Percentiles rank a stretch among this genome's conserved stretches.
These are phyloP conservation scores for Corylus avellana DNA, from an alignment of 306 rosid genomes.

Conservation along the genomic window DNA sequence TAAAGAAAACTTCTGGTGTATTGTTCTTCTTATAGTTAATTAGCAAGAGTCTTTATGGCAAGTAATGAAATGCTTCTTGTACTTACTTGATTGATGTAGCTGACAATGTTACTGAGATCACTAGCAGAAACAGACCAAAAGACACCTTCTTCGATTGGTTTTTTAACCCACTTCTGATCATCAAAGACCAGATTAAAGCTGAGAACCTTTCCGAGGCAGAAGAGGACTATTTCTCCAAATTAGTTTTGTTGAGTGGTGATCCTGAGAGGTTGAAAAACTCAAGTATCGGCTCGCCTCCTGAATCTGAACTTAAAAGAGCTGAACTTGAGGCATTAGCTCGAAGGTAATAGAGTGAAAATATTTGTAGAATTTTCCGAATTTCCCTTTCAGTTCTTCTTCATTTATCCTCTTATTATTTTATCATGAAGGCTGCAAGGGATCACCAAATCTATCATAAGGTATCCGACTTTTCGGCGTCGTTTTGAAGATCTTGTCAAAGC, in stretches of 20 bases:
- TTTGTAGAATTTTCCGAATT: background rate
- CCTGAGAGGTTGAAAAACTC: constrained; percentile 56
- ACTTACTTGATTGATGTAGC: constrained; percentile 42
- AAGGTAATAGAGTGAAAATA: constrained; percentile 50
- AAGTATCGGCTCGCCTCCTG: constrained; percentile 57
- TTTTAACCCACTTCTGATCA: constrained; percentile 76
- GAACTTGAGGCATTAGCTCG: constrained; percentile 89
- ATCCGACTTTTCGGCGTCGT: constrained; percentile 78
- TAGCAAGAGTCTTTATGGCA: background rate
- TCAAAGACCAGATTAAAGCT: constrained; percentile 90
- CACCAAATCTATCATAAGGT: constrained; percentile 86
- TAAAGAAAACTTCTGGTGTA: background rate
- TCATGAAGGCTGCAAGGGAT: constrained; percentile 78
- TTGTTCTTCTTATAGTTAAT: background rate
- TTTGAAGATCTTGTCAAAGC: constrained; percentile 56
- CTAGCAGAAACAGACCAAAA: constrained; percentile 75
- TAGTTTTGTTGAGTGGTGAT: constrained; percentile 76
- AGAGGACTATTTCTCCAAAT: constrained; percentile 72
- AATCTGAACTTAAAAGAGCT: constrained; percentile 78
- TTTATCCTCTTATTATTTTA: constrained; percentile 20
- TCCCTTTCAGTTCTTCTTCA: background rate
- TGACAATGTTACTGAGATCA: constrained; percentile 66
- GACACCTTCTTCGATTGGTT: constrained; percentile 86
- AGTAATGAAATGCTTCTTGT: constrained; percentile 6
- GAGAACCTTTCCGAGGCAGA: constrained; percentile 72